Evolutionary conservation across 2,329 filamentous ascomycete genomes (phyloP).

Genomic region (Calonectria multiphialidica): DNA sequence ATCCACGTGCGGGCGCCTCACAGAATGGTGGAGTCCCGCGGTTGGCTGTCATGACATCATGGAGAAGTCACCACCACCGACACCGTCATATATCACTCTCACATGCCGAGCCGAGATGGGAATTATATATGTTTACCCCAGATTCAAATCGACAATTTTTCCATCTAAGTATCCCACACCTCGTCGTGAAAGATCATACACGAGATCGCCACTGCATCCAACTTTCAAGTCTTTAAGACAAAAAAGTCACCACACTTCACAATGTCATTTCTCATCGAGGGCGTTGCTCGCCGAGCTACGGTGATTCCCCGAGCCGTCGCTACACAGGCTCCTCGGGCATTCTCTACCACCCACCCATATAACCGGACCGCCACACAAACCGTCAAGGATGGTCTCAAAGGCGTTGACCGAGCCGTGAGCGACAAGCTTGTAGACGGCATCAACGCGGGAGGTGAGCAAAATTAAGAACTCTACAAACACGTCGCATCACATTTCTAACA

Average conservation of each 20-base stretch:
- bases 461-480: not conserved
- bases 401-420: constrained; percentile 69
- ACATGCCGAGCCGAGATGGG: constrained; percentile 7
- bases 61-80: constrained; percentile 27
- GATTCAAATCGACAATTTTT: not conserved
- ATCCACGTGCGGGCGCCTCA: constrained; percentile 38
- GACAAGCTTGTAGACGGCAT: constrained; percentile 74
- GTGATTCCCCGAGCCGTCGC: constrained; percentile 53
- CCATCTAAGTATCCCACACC: not conserved
- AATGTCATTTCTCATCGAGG: constrained; percentile 68
- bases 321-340: constrained; percentile 58
- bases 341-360: constrained; percentile 59
- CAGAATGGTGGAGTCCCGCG: constrained; percentile 34
- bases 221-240: not conserved
- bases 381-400: constrained; percentile 71
- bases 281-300: constrained; percentile 57
- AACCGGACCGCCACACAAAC: constrained; percentile 65
- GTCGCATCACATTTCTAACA: constrained; percentile 22
- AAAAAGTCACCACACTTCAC: constrained; percentile 15
- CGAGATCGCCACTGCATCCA: not conserved
- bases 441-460: constrained; percentile 67
- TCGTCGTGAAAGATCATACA: not conserved
- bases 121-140: not conserved
- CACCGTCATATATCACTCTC: constrained; percentile 35
- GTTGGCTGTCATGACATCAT: constrained; percentile 43